These are phyloP conservation scores for Millerozyma miso DNA, from an alignment of 805 yeast species.

Conservation along the genomic window DNA sequence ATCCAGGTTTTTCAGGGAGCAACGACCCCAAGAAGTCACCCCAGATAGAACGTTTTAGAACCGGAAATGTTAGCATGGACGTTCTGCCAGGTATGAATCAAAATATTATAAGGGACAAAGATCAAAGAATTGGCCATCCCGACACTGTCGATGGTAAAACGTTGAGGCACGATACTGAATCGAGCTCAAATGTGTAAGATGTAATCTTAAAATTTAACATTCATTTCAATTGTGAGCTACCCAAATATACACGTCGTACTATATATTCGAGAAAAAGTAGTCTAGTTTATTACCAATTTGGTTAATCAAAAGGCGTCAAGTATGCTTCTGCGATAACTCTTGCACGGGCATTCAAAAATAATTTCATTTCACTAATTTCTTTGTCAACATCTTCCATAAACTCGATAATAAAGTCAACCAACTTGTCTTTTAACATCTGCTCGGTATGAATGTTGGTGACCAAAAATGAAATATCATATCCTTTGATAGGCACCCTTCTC, in stretches of 20 bases:
- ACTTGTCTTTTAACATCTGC: constrained; percentile 89
- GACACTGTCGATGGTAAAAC: background rate
- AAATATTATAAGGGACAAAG: constrained; percentile 2
- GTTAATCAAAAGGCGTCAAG: constrained; percentile 77
- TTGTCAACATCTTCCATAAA: constrained; percentile 99
- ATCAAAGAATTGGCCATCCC: background rate
- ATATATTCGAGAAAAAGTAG: background rate
- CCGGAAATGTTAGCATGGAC: background rate
- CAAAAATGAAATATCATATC: constrained; percentile 89
- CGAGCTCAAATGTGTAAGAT: background rate
- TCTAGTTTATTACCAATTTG: too few relatives aligned
- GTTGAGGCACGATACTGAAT: background rate
- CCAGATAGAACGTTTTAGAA: background rate
- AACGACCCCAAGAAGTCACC: background rate
- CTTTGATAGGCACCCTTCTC: constrained; percentile 85
- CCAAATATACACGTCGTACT: background rate
- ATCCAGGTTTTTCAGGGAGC: background rate
- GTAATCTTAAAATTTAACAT: background rate
- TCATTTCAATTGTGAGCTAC: background rate
- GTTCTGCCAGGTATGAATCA: background rate
- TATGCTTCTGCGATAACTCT: constrained; percentile 97
- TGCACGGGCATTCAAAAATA: constrained; percentile 94
- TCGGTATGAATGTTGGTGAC: constrained; percentile 94
- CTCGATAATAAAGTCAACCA: constrained; percentile 94
- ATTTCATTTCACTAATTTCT: constrained; percentile 97